phyloP scores from a whole-genome alignment of 371 early-diverging fungal species.

The Mucor mucedo region DNA sequence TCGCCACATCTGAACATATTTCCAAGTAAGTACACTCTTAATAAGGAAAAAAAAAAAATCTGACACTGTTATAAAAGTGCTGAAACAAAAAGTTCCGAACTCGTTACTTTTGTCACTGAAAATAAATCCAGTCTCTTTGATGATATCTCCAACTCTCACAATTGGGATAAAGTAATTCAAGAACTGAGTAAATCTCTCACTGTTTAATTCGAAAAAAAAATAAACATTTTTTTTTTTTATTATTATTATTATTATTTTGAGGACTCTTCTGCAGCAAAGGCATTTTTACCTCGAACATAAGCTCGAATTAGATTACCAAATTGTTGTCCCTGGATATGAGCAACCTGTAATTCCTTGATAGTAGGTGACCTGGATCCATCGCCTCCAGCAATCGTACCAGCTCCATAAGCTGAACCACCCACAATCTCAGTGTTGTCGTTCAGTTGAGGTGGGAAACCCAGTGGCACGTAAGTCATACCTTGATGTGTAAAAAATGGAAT shows the following conservation, averaged over 20 bases:
- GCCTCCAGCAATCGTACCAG: conserved; percentile 64
- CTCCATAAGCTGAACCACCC: conserved; percentile 81
- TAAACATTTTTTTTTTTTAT: too few relatives aligned
- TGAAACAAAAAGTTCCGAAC: neutral
- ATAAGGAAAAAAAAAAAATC: too few relatives aligned
- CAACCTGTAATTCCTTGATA: conserved; percentile 67
- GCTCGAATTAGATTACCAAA: conserved; percentile 57
- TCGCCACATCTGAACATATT: too few relatives aligned
- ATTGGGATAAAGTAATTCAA: conserved; percentile 16
- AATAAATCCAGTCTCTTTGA: conserved; percentile 3
- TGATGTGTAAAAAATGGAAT: conserved; percentile 78
- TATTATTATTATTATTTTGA: neutral
- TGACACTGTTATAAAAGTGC: conserved; percentile 1
- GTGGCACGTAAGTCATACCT: conserved; percentile 81
- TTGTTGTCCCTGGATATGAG: conserved; percentile 61
- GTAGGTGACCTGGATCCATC: conserved; percentile 67
- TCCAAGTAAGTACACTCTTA: too few relatives aligned
- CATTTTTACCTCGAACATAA: conserved; percentile 31
- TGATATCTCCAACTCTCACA: conserved; percentile 11
- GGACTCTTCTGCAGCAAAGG: conserved; percentile 19
- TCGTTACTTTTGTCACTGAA: conserved; percentile 2
- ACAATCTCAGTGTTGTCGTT: conserved; percentile 46
- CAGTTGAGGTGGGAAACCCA: conserved; percentile 59
- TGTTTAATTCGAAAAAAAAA: neutral
- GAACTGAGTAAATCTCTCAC: conserved; percentile 18